These are phyloP conservation scores for Annulohypoxylon moriforme DNA, from an alignment of 495 filamentous ascomycete species.

Conservation along the genomic window DNA sequence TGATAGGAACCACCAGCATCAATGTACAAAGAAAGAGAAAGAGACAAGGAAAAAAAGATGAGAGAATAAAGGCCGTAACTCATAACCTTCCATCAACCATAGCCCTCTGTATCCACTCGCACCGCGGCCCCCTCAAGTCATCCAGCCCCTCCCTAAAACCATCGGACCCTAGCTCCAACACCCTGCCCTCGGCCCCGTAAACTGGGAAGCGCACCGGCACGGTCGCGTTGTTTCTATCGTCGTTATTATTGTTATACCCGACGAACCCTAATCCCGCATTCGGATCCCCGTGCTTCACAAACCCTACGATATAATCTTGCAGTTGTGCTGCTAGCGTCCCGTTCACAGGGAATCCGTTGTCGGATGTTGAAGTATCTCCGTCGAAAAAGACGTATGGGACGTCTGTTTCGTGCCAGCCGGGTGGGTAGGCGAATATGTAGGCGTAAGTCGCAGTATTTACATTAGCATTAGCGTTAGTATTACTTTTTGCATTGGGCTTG, in stretches of 20 bases:
- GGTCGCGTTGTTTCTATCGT: neutral
- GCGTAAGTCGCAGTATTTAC: conserved; percentile 56
- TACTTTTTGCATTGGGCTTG: neutral
- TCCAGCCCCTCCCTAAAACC: conserved; percentile 29
- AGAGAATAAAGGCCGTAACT: too few relatives aligned
- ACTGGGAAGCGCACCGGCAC: conserved; percentile 22
- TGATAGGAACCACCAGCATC: neutral
- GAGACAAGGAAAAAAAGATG: too few relatives aligned
- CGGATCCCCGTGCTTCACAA: conserved; percentile 55
- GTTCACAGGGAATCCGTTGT: conserved; percentile 52
- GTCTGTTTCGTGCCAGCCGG: conserved; percentile 66
- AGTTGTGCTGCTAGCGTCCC: conserved; percentile 62
- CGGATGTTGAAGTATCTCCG: conserved; percentile 48
- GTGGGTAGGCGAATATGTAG: conserved; percentile 71
- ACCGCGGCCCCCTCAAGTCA: conserved; percentile 43
- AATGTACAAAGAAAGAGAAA: too few relatives aligned
- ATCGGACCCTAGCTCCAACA: conserved; percentile 28
- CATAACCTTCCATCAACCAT: conserved; percentile 42
- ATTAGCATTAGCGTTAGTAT: neutral
- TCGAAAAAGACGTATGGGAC: conserved; percentile 67
- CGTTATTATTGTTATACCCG: neutral
- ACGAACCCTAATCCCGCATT: conserved; percentile 16
- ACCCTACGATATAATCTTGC: conserved; percentile 71
- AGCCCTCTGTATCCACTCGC: conserved; percentile 62
- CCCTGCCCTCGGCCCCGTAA: conserved; percentile 26